Conservation (phyloP, 2,329 filamentous ascomycete species). For the Pseudogymnoascus sp. region DNA sequence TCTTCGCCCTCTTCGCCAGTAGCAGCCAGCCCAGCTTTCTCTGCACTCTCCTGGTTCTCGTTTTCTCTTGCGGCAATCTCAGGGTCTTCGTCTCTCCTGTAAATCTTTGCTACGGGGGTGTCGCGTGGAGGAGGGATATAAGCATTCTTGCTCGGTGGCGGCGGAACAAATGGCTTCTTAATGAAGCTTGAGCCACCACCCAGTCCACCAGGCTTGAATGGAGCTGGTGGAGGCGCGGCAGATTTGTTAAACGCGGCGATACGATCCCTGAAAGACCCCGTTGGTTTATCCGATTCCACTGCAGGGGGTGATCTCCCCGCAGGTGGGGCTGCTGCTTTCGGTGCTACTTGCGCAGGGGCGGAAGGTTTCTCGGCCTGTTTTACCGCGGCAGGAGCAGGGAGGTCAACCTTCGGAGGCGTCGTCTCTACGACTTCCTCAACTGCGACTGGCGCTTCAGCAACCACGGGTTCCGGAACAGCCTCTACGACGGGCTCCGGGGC, state of each 20-base stretch:
- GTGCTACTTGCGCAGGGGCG: conserved; percentile 29
- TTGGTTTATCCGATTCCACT: conserved; percentile 64
- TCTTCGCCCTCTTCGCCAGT: conserved; percentile 49
- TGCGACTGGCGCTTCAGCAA: conserved; percentile 27
- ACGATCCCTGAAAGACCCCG: conserved; percentile 82
- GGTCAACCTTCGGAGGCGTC: background rate
- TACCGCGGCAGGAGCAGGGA: conserved; percentile 26
- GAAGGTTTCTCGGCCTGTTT: conserved; percentile 37
- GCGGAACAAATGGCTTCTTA: conserved; percentile 94
- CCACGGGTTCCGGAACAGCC: conserved; percentile 30
- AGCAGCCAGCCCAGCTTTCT: conserved; percentile 56
- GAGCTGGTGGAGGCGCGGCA: conserved; percentile 76
- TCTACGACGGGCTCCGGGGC: conserved; percentile 20
- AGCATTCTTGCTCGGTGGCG: conserved; percentile 85
- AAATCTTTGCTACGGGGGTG: conserved; percentile 64
- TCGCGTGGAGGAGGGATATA: conserved; percentile 75
- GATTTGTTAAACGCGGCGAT: conserved; percentile 96
- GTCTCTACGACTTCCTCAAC: conserved; percentile 21
- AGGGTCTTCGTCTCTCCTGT: conserved; percentile 82
- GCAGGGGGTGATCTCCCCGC: conserved; percentile 45
- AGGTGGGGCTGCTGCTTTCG: conserved; percentile 51
- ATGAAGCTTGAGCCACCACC: conserved; percentile 64
- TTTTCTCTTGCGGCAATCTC: conserved; percentile 58
- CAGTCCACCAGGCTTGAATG: conserved; percentile 72
- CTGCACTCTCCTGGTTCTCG: conserved; percentile 59